Evolutionary conservation across 495 filamentous ascomycete genomes (phyloP).

Genomic region (Aspergillus mulundensis): DNA sequence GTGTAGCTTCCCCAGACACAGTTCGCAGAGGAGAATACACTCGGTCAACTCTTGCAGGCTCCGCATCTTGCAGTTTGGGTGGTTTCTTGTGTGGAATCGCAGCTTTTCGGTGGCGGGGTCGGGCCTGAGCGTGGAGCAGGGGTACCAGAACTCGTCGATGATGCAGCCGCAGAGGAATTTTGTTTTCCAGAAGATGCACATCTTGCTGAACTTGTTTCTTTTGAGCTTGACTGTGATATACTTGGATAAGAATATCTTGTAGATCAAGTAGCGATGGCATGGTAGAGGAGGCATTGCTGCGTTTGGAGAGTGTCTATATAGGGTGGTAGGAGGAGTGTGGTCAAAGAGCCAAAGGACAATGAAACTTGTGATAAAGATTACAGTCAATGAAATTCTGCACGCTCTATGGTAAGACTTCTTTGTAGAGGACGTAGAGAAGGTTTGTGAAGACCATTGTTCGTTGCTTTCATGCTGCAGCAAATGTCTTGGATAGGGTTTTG

Average conservation of each 20-base stretch:
- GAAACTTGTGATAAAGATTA: neutral
- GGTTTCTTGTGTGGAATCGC: no score
- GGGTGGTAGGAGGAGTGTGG: neutral
- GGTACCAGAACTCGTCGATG: neutral
- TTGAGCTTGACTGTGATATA: neutral
- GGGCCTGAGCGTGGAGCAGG: neutral
- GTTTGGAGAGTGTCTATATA: neutral
- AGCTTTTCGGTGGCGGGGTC: neutral
- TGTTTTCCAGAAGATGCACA: neutral
- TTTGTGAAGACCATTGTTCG: neutral
- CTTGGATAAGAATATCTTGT: no score
- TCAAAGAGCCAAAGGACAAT: neutral
- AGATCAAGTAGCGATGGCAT: neutral
- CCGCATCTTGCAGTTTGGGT: neutral
- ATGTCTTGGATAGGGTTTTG: neutral
- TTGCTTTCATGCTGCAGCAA: neutral
- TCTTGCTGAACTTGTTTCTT: neutral
- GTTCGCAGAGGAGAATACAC: neutral
- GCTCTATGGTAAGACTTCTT: neutral
- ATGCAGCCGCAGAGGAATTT: slow-evolving; percentile 6
- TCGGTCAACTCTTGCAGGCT: neutral
- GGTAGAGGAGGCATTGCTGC: neutral
- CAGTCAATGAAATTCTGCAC: neutral
- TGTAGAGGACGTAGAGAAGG: neutral
- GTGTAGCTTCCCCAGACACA: neutral